phyloP scores from a whole-genome alignment of 148 eudicot genomes.

The Salicornia ramosissima region DNA sequence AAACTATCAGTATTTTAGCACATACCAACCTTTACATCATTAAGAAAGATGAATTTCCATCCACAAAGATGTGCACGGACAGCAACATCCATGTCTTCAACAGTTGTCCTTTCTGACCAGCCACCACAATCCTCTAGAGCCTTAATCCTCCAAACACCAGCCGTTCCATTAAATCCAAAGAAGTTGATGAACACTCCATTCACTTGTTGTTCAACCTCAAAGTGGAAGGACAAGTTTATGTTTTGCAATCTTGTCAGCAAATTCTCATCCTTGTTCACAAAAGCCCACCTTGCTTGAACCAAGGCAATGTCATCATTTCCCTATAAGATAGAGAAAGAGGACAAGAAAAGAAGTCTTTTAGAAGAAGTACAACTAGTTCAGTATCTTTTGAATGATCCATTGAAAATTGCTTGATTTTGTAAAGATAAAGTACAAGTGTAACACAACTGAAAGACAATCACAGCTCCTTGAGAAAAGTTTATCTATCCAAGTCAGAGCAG shows the following conservation, averaged over 20 bases:
- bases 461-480: constrained; percentile 1
- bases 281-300: constrained; percentile 96
- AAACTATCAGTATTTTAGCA: neutral
- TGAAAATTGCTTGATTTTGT: neutral
- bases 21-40: constrained; percentile 75
- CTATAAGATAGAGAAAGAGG: constrained; percentile 24
- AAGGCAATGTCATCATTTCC: constrained; percentile 79
- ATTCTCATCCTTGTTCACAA: constrained; percentile 90
- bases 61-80: constrained; percentile 98
- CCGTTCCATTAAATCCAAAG: constrained; percentile 98
- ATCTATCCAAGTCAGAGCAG: constrained; percentile 1
- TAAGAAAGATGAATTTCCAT: constrained; percentile 87
- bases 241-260: constrained; percentile 90
- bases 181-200: constrained; percentile 88
- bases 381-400: neutral
- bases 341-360: neutral
- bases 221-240: constrained; percentile 85
- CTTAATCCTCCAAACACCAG: constrained; percentile 97
- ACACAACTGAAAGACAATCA: neutral
- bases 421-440: neutral
- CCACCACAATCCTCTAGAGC: constrained; percentile 97
- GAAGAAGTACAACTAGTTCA: neutral
- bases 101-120: constrained; percentile 93
- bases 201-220: constrained; percentile 99
- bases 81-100: constrained; percentile 99